Evolutionary conservation across 495 filamentous ascomycete genomes (phyloP), one percentile per base, ranked within the genome.

Genomic region (Pyronema domesticum): DNA sequence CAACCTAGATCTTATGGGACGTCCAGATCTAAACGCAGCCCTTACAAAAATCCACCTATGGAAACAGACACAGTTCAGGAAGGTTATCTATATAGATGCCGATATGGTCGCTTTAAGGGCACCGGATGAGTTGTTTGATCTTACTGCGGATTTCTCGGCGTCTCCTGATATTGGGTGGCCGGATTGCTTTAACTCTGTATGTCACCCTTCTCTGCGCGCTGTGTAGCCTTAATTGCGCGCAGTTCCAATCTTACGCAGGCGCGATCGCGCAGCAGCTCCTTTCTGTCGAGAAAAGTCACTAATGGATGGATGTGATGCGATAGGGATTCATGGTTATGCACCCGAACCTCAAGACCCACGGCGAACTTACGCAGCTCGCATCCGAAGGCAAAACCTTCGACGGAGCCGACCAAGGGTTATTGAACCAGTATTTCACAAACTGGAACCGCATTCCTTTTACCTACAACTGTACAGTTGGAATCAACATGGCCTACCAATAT

Each of bases 11-110:
- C 76, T 95, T 36, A 94, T 99, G 88, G 78, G 85, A 61, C 86
- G 91, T 35, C 77, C 79, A 49, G 93, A 99, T 63, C 75, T 99
- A 15, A 78, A 84, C 60, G 83, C 86, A 14, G 83, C 89, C 53
- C 95, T 95, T 66, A 96, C 91, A 53, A 99, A 99, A 72, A 87
- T 99, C 67, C 80, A 83, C 55, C 74, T 99, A 13, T 99, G 93
- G 93, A 83, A 81, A 51, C 82, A 87, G 69, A 83, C 78, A 11
- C 89, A 94, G 66, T 99, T 86, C 72, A 74, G 80, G 43, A 86
- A 80, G 70, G 83, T 96, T 14, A 81, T 96, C 19, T 99, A 95
- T 65, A 70, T 96, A 46, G 91, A 99, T 65, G 81, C 85, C 55
- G 91, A 99, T 64, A 74, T 94, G 23, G 82, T 99, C 33, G 80